phyloP scores from a whole-genome alignment of 768 basidiomycete species.

The Pseudohyphozyma bogoriensis region DNA sequence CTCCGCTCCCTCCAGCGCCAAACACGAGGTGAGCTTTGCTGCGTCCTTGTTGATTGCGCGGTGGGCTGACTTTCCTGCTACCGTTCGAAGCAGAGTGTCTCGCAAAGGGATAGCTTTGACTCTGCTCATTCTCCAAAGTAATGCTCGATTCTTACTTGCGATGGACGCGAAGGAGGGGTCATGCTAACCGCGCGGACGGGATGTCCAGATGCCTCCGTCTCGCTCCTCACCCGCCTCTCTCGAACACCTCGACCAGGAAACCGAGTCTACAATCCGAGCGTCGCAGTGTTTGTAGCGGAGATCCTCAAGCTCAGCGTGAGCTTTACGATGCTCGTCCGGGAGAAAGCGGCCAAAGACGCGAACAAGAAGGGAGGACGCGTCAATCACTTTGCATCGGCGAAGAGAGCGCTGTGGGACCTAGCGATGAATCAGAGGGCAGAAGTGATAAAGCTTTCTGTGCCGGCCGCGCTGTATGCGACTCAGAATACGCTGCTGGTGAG shows the following conservation, averaged over 20 bases:
- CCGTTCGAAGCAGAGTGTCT: no score
- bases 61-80: no score
- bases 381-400: not conserved
- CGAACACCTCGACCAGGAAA: slow-evolving; percentile 41
- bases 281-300: slow-evolving; percentile 85
- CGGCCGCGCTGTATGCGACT: slow-evolving; percentile 70
- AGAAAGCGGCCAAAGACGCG: not conserved
- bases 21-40: not conserved
- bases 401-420: slow-evolving; percentile 3
- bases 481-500: slow-evolving; percentile 40
- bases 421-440: slow-evolving; percentile 2
- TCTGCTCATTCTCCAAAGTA: slow-evolving; percentile 90
- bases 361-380: not conserved
- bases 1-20: not conserved
- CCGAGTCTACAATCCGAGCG: slow-evolving; percentile 62
- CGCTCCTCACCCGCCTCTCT: slow-evolving; percentile 91
- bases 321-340: slow-evolving; percentile 51
- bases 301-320: slow-evolving; percentile 80
- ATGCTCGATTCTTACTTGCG: no score
- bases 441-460: slow-evolving; percentile 69
- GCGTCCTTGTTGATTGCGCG: no score
- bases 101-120: slow-evolving; percentile 56
- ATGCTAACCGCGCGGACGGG: no score
- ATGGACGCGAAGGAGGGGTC: no score
- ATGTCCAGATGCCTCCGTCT: slow-evolving; percentile 74